These are phyloP conservation scores for Epichloe festucae DNA, from an alignment of 2,329 filamentous ascomycete genomes.

Conservation along the genomic window DNA sequence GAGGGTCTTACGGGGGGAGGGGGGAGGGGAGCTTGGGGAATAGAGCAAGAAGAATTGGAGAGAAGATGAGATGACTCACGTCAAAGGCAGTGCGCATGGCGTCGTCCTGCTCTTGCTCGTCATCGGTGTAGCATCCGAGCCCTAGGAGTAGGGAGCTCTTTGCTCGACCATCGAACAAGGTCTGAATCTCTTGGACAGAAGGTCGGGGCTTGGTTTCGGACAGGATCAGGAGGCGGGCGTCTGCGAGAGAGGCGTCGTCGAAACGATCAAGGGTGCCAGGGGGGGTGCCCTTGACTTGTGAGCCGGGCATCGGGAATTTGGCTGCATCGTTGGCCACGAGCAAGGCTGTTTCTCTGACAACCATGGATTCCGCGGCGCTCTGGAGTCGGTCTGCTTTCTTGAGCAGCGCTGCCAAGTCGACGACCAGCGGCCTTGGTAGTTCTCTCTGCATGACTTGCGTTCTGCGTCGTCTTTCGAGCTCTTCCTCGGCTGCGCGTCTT, in stretches of 20 bases:
- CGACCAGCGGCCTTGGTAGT: conserved; percentile 60
- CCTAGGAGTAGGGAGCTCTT: conserved; percentile 56
- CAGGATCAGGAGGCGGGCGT: conserved; percentile 65
- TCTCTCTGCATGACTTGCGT: conserved; percentile 83
- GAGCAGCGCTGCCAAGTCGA: conserved; percentile 60
- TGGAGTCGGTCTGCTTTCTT: conserved; percentile 45
- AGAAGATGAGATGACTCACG: conserved; percentile 31
- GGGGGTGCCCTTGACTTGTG: conserved; percentile 46
- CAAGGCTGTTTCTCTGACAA: conserved; percentile 64
- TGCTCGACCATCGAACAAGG: conserved; percentile 39
- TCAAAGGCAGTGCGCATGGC: conserved; percentile 62
- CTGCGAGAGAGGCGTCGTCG: conserved; percentile 57
- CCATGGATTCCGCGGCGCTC: conserved; percentile 53
- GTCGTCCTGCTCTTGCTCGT: conserved; percentile 52
- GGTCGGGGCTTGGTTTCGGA: conserved; percentile 48
- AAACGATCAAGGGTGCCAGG: conserved; percentile 46
- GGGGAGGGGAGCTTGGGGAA: neutral
- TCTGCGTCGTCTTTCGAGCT: conserved; percentile 67
- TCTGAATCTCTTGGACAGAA: conserved; percentile 36
- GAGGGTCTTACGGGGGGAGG: too few species aligned
- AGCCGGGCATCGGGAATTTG: conserved; percentile 58
- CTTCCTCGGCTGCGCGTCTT: conserved; percentile 57
- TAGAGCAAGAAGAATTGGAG: neutral
- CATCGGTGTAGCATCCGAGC: conserved; percentile 66
- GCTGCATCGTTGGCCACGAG: conserved; percentile 73